Evolutionary conservation across 768 basidiomycete genomes (phyloP), one percentile per base, ranked within the genome.

Genomic region (Rhizopogon vulgaris): DNA sequence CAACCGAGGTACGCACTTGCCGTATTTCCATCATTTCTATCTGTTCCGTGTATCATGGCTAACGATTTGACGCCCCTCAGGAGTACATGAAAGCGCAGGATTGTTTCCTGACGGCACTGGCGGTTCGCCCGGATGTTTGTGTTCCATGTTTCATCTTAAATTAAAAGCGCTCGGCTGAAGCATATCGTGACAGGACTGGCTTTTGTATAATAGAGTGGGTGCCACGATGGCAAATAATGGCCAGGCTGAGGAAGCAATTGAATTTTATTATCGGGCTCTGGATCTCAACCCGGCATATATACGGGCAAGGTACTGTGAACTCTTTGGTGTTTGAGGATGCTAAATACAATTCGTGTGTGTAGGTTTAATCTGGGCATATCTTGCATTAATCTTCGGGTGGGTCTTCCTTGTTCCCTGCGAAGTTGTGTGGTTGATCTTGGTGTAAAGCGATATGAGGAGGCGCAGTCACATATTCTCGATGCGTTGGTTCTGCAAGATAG

Each of bases 361-460:
- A 94, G 93, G 60, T 96, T 91, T 68, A 96, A 97, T 68, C 75
- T 96, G 14, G 94, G 93, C 18, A 96, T 96, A 55, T 90, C 92
- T 1, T 90, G 84, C 63, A 89, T 92, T 62, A 94, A 91, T 65
- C 77, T 97, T 51, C 78, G 80, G 49, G 90, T 93, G 64, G 52
- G 78, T 72, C 48, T 39, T 52, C 60, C 28, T 45, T 49, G 39
- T 28, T 48, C 56, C 48, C 55, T 56, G 32, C 32, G 52, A 37
- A 50, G 46, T 51, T 27, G 39, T 22, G 6, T 36, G 22, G 3
- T 25, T 38, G 15, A 58, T 28, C 15, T 36, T 53, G 34, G 34
- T 12, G 43, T 18, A 18, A 63, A 93, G 89, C 81, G 85, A 46
- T 93, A 90, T 63, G 82, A 87, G 38, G 90, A 96, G 62, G 94